phyloP scores from a whole-genome alignment of 257 asterid genomes.

The Primulina eburnea region DNA sequence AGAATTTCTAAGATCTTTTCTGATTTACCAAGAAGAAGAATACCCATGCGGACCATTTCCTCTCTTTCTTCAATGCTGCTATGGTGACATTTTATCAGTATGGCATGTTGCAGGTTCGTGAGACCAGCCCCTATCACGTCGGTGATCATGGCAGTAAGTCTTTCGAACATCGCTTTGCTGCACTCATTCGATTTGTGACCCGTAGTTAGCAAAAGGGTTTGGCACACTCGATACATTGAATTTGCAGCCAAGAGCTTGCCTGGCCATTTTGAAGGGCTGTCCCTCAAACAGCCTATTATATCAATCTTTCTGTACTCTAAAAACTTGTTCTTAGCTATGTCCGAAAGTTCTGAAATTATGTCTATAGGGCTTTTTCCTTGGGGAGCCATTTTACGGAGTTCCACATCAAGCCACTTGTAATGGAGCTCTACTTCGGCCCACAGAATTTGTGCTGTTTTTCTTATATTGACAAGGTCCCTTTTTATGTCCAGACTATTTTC shows the following conservation, averaged over 20 bases:
- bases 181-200: conserved; percentile 28
- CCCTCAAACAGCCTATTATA: conserved; percentile 28
- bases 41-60: conserved; percentile 45
- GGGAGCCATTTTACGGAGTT: conserved; percentile 42
- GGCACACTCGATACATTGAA: conserved; percentile 71
- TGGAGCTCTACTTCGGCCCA: conserved; percentile 67
- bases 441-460: conserved; percentile 63
- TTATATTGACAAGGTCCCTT: conserved; percentile 36
- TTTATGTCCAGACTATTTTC: conserved; percentile 48
- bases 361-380: conserved; percentile 39
- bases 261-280: conserved; percentile 65
- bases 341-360: conserved; percentile 47
- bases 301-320: conserved; percentile 39
- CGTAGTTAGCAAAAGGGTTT: conserved; percentile 46
- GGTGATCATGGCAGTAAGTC: conserved; percentile 42
- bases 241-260: conserved; percentile 58
- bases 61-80: conserved; percentile 53
- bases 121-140: conserved; percentile 71
- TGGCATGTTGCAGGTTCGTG: conserved; percentile 56
- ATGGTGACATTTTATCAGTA: conserved; percentile 52
- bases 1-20: conserved; percentile 61
- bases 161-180: conserved; percentile 40
- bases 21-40: conserved; percentile 59
- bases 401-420: conserved; percentile 63
- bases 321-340: conserved; percentile 50